phyloP scores from a whole-genome alignment of 2,329 filamentous ascomycete genomes.

The Aplosporella prunicola region DNA sequence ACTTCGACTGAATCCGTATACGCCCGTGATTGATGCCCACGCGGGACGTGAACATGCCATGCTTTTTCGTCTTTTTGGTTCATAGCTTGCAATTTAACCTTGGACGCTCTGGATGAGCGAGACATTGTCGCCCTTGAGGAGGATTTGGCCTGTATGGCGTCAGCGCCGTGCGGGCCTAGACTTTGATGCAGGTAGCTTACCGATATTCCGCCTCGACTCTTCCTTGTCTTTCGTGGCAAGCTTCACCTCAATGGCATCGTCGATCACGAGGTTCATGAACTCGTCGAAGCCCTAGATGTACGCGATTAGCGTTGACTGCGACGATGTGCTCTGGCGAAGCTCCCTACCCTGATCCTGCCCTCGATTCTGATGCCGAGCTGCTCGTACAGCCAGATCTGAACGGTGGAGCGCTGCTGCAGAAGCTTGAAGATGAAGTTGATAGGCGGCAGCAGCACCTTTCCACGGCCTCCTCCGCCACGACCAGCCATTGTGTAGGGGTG shows the following conservation, averaged over 20 bases:
- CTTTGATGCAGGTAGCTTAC: conserved; percentile 37
- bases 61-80: too few species aligned
- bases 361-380: conserved; percentile 90
- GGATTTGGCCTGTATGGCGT: conserved; percentile 57
- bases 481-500: conserved; percentile 39
- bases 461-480: conserved; percentile 42
- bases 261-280: conserved; percentile 97
- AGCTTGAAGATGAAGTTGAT: conserved; percentile 95
- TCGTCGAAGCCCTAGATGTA: conserved; percentile 92
- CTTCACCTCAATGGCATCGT: conserved; percentile 89
- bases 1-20: background rate
- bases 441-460: conserved; percentile 62
- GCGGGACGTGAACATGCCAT: too few species aligned
- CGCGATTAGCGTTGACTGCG: conserved; percentile 1
- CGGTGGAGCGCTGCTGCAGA: conserved; percentile 70
- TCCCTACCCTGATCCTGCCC: conserved; percentile 76
- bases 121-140: conserved; percentile 83
- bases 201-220: conserved; percentile 68
- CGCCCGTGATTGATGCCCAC: background rate
- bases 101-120: conserved; percentile 56
- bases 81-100: background rate
- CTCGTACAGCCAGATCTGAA: conserved; percentile 95
- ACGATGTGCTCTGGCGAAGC: background rate
- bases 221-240: conserved; percentile 69
- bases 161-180: conserved; percentile 3